phyloP scores from a whole-genome alignment of 75 land plant genomes.

The Sequoiadendron giganteum region DNA sequence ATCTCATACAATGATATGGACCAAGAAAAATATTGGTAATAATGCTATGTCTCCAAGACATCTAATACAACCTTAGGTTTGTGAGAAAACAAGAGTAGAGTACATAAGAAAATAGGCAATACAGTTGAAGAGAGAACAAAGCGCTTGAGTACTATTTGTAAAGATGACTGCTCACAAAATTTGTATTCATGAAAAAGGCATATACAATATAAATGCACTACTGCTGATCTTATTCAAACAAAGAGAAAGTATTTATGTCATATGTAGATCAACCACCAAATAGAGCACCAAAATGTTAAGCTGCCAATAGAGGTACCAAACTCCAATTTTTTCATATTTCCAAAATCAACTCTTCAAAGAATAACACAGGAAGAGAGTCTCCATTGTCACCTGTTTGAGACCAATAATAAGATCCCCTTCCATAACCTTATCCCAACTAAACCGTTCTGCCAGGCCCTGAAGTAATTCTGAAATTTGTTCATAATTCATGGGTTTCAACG shows the following conservation, averaged over 20 bases:
- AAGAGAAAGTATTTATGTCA: not conserved
- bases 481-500: conserved; percentile 77
- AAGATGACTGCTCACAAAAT: not conserved
- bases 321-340: not conserved
- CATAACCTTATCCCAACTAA: conserved; percentile 91
- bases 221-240: not conserved
- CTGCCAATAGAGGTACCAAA: not conserved
- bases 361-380: not conserved
- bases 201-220: not conserved
- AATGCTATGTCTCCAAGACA: not conserved
- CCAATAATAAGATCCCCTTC: conserved; percentile 91
- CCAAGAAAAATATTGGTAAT: not conserved
- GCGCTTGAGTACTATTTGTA: not conserved
- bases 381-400: conserved; percentile 62
- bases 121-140: not conserved
- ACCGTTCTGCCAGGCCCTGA: conserved; percentile 81
- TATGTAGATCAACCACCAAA: not conserved
- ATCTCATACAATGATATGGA: not conserved
- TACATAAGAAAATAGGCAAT: not conserved
- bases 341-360: not conserved
- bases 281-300: conserved; percentile 1
- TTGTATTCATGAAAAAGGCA: not conserved
- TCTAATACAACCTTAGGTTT: not conserved
- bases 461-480: conserved; percentile 88
- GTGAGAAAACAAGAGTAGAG: not conserved